These are phyloP conservation scores for Zizania latifolia DNA, from an alignment of 176 grass and related monocot genomes.

Conservation along the genomic window DNA sequence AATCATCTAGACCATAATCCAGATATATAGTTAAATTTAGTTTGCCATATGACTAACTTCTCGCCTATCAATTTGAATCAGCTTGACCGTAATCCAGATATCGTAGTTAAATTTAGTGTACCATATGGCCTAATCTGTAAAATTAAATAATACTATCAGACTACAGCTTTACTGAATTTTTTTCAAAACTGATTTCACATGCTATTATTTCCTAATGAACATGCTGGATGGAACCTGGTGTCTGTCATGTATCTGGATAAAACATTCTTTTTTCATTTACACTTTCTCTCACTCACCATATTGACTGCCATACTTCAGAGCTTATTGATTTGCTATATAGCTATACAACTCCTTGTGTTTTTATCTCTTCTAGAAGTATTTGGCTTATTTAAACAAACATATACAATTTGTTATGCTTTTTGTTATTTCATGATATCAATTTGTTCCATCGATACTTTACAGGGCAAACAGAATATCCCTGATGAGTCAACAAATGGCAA, in stretches of 20 bases:
- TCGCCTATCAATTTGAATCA: background rate
- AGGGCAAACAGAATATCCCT: conserved; percentile 47
- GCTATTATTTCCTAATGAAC: background rate
- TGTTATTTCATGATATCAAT: conserved; percentile 2
- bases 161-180: background rate
- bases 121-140: background rate
- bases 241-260: background rate
- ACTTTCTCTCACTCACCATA: background rate
- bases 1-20: no score
- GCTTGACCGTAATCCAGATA: background rate
- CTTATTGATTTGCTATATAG: background rate
- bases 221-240: background rate
- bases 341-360: background rate
- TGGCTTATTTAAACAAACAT: background rate
- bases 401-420: background rate
- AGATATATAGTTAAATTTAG: no score
- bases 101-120: background rate
- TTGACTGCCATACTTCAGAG: background rate
- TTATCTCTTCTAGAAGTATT: background rate
- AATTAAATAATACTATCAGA: background rate
- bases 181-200: background rate
- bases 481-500: conserved; percentile 35
- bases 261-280: background rate
- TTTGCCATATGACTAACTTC: no score
- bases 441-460: conserved; percentile 1